These are phyloP conservation scores for Tripterygium wilfordii DNA, from an alignment of 177 flowering plant species.

Conservation along the genomic window DNA sequence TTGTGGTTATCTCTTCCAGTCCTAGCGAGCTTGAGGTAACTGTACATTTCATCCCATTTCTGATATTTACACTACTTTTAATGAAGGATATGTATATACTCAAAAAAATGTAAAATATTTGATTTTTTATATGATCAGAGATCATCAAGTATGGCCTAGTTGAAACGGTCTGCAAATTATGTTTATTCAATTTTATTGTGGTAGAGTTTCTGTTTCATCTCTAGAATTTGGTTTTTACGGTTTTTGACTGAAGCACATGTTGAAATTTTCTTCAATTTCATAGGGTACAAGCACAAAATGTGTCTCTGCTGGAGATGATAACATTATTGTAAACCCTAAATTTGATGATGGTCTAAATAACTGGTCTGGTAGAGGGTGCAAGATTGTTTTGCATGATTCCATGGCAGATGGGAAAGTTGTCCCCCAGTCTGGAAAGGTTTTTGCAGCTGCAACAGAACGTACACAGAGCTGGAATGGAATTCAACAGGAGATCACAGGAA, in stretches of 20 bases:
- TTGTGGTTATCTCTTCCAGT: constrained; percentile 35
- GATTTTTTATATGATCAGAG: too few relatives aligned
- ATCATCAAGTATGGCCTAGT: too few relatives aligned
- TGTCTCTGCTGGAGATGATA: constrained; percentile 41
- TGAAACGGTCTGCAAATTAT: too few relatives aligned
- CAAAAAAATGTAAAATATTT: too few relatives aligned
- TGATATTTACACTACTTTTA: too few relatives aligned
- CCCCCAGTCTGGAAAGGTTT: constrained; percentile 65
- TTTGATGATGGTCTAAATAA: constrained; percentile 82
- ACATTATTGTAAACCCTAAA: constrained; percentile 68
- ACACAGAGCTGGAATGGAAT: constrained; percentile 89
- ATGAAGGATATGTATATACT: too few relatives aligned
- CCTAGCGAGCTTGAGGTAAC: constrained; percentile 29
- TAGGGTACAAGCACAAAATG: constrained; percentile 19
- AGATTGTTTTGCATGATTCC: constrained; percentile 59
- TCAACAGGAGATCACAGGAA: constrained; percentile 93
- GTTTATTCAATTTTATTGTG: too few relatives aligned
- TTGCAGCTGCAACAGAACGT: constrained; percentile 80
- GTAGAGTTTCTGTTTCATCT: too few relatives aligned
- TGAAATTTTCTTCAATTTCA: too few relatives aligned
- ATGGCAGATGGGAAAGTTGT: constrained; percentile 79
- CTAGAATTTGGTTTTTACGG: too few relatives aligned
- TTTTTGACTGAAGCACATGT: too few relatives aligned
- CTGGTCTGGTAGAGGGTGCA: constrained; percentile 94
- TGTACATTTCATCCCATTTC: too few relatives aligned